Percentiles rank a stretch among this genome's conserved stretches.
Evolutionary conservation across 192 early-diverging fungal genomes (phyloP).

Genomic region (Backusella sp.): DNA sequence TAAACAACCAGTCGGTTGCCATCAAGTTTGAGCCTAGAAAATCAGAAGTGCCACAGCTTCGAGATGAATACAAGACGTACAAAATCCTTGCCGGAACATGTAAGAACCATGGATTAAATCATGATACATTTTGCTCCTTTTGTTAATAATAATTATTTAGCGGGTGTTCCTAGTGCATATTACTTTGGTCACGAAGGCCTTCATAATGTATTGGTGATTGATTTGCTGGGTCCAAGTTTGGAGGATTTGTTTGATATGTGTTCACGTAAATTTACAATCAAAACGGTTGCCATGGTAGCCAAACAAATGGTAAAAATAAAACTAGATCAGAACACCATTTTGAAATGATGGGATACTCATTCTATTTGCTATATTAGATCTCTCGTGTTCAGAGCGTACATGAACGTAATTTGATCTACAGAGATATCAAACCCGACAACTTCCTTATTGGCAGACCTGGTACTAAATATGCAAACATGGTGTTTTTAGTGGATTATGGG

Average conservation of each 20-base stretch:
- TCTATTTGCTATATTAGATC: conserved; percentile 32
- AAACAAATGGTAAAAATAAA: conserved; percentile 45
- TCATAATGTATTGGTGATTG: conserved; percentile 48
- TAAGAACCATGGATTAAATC: conserved; percentile 22
- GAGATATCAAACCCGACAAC: conserved; percentile 99
- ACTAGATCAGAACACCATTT: background rate
- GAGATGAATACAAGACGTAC: conserved; percentile 95
- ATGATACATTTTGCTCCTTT: background rate
- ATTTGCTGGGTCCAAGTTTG: conserved; percentile 52
- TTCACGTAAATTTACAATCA: conserved; percentile 38
- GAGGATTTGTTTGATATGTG: conserved; percentile 44
- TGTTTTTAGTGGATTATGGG: conserved; percentile 75
- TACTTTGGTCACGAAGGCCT: conserved; percentile 73
- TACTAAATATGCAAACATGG: conserved; percentile 52
- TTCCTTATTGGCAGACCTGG: conserved; percentile 85
- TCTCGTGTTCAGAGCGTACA: conserved; percentile 88
- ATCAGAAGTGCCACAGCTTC: conserved; percentile 93
- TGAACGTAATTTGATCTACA: conserved; percentile 91
- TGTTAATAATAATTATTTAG: conserved; percentile 32
- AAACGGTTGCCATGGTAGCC: conserved; percentile 43
- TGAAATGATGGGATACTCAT: background rate
- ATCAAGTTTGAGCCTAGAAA: conserved; percentile 98
- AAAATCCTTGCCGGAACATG: conserved; percentile 77
- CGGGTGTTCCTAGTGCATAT: conserved; percentile 87
- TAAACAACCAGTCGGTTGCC: conserved; percentile 89